Base-by-base conservation (phyloP, 768 basidiomycete genomes). In the Rhodotorula sphaerocarpa region DNA sequence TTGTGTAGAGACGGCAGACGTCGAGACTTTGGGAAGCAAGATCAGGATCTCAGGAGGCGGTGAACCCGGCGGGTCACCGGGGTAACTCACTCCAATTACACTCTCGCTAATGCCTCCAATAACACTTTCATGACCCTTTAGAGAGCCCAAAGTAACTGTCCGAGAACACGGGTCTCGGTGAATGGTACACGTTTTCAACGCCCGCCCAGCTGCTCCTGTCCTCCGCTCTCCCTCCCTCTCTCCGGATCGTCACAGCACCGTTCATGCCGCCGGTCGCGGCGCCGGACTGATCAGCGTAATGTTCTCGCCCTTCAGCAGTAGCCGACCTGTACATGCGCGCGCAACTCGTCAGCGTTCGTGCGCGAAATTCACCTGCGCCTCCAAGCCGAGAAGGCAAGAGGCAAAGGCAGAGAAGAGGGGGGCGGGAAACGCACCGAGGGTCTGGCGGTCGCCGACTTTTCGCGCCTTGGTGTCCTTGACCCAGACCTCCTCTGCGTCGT, bases 301-400 rank as follows among this genome's bases (percentile, higher is more conserved):
- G 75, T 92, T 95, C 75, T 97, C 93, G 62, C 93, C 93, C 77
- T 97, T 97, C 67, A 97, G 80, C 70, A 97, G 80, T 75, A 96
- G 89, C 61, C 93, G 88, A 25, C 93, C 93, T 96, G 71, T 28
- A 20, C 12, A 21, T 44, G 27, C 5, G 27, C 10, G 0, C 23
- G 33, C 25, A n/a, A n/a, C n/a, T n/a, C n/a, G n/a, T n/a, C n/a
- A n/a, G n/a, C n/a, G n/a, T n/a, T n/a, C n/a, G n/a, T n/a, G n/a
- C n/a, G n/a, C n/a, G n/a, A n/a, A n/a, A n/a, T n/a, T n/a, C n/a
- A n/a, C n/a, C n/a, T n/a, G n/a, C n/a, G n/a, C n/a, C n/a, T n/a
- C n/a, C n/a, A n/a, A n/a, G n/a, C n/a, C n/a, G n/a, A n/a, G n/a
- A 45, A 62, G 46, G 14, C 31, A 27, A 55, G 21, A 28, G 28